Evolutionary conservation across 768 basidiomycete genomes (phyloP).

Genomic region (Gyrodon lividus): DNA sequence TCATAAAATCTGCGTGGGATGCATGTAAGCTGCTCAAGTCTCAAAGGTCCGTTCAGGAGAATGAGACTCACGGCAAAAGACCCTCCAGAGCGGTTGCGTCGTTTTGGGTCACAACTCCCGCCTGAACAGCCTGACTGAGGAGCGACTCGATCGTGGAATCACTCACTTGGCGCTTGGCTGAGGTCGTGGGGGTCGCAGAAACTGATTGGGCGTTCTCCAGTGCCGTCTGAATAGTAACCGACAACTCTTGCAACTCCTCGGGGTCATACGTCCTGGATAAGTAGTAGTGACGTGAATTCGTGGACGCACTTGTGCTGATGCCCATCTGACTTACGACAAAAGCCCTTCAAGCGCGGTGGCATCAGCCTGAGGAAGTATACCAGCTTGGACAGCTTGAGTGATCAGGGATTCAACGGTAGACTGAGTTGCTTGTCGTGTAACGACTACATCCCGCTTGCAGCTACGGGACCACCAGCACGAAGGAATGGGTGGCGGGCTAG

Average conservation of each 20-base stretch:
- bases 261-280: not conserved
- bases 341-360: not conserved
- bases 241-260: not conserved
- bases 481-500: not conserved
- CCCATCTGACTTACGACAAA: not conserved
- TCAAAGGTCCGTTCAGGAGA: not conserved
- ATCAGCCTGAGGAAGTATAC: not conserved
- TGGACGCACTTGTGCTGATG: no score
- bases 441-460: not conserved
- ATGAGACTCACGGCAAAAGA: not conserved
- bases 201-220: not conserved
- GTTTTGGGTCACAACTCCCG: constrained; percentile 1
- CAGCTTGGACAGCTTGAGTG: not conserved
- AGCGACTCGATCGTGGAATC: not conserved
- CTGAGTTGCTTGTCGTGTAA: not conserved
- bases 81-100: not conserved
- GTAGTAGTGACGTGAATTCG: not conserved
- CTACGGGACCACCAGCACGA: not conserved
- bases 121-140: not conserved
- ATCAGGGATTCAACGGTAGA: not conserved
- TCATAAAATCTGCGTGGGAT: not conserved
- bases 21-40: not conserved
- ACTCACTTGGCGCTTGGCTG: not conserved
- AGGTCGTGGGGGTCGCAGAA: not conserved
- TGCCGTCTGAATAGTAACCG: not conserved